Evolutionary conservation across 2,329 filamentous ascomycete genomes (phyloP), one percentile per base, ranked within the genome.

Genomic region (Parastagonospora avenae): DNA sequence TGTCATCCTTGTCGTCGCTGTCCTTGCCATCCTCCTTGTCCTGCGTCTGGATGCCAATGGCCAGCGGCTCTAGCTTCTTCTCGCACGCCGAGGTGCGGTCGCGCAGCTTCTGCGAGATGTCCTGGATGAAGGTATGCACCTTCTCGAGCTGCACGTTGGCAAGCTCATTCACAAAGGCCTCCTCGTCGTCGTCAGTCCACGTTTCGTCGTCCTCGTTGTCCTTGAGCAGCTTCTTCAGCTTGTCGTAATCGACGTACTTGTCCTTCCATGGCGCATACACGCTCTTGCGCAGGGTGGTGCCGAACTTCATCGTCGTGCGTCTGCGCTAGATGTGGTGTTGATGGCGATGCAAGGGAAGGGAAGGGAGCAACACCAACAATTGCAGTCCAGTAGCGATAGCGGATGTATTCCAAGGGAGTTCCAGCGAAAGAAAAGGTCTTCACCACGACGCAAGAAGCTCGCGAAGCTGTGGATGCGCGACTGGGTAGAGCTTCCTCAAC

Each of bases 151-250:
- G 91, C 27, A 90, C 86, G 70, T 96, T 97, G 75, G 97, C 87
- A 61, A 97, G 84, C 79, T 97, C 93, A 72, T 97, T 91, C 70
- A 93, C 94, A 76, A 99, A 99, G 31, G 84, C 85, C 70, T 89
- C 90, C 80, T 97, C 94, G 72, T 99, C 94, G 40, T 92, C 87
- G 66, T 96, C 92, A 24, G 92, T 96, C 94, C 94, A 99, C 35
- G 75, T 67, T 52, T 85, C 80, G 16, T 88, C 86, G 44, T 78
- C 81, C 52, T 74, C 75, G 49, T 65, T 67, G 74, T 97, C 94
- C 58, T 91, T 88, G 54, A 99, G 80, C 52, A 99, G 82, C 67
- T 83, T 82, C 82, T 97, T 97, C 60, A 99, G 86, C 82, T 93
- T 96, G 65, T 84, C 79, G 76, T 99, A 99, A 79, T 97, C 92